Evolutionary conservation across 805 yeast genomes (phyloP).

Genomic region (Candida wancherniae): DNA sequence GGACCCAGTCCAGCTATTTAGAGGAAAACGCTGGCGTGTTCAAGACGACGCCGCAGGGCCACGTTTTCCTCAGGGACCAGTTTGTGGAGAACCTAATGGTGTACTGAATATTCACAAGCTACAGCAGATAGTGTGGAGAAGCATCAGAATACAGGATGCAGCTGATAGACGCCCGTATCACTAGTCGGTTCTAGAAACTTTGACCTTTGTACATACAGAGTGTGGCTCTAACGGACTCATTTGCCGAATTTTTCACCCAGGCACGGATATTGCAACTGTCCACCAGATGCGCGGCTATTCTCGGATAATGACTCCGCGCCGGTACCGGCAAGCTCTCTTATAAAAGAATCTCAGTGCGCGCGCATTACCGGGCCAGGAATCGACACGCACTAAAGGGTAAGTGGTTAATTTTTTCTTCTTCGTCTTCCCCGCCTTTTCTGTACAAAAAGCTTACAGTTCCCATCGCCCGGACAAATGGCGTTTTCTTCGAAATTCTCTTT

Average conservation of each 20-base stretch:
- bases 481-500: slow-evolving; percentile 3
- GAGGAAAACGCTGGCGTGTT: slow-evolving; percentile 13
- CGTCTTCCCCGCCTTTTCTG: not conserved
- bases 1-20: slow-evolving; percentile 27
- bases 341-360: no score
- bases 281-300: slow-evolving; percentile 10
- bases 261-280: no score
- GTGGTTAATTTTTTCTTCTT: not conserved
- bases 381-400: slow-evolving; percentile 7
- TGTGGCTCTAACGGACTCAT: no score
- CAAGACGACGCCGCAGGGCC: slow-evolving; percentile 18
- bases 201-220: no score
- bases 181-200: no score
- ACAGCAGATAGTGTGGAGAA: no score
- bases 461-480: slow-evolving; percentile 1
- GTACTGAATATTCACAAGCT: no score
- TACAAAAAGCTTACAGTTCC: not conserved
- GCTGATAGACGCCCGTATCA: no score
- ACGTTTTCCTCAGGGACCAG: slow-evolving; percentile 23
- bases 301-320: slow-evolving; percentile 13
- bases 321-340: slow-evolving; percentile 2
- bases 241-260: no score
- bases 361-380: slow-evolving; percentile 3
- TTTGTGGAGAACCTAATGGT: slow-evolving; percentile 30
- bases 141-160: no score